Percentiles rank a stretch among this genome's conserved stretches.
phyloP scores from a whole-genome alignment of 2,329 filamentous ascomycete genomes.

The Penicillium janthinellum region DNA sequence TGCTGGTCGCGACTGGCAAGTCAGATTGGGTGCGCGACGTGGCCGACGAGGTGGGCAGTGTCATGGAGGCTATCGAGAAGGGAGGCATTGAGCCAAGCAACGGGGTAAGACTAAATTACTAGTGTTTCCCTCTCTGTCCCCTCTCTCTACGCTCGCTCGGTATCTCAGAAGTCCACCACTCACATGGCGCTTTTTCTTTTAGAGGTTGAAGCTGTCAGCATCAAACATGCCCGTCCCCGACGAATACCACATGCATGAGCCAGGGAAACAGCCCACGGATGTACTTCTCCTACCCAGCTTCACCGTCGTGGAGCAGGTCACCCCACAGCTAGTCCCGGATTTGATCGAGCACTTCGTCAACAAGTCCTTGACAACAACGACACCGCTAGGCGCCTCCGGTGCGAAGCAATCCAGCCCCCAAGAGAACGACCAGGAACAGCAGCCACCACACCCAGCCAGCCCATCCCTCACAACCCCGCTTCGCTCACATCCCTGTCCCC shows the following conservation, averaged over 20 bases:
- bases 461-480: slow-evolving; percentile 45
- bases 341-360: slow-evolving; percentile 73
- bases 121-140: background rate
- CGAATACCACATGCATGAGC: slow-evolving; percentile 59
- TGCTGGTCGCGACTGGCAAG: slow-evolving; percentile 94
- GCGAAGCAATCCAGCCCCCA: slow-evolving; percentile 6
- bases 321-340: slow-evolving; percentile 69
- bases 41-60: slow-evolving; percentile 79
- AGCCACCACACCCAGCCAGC: slow-evolving; percentile 25
- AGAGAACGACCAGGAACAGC: slow-evolving; percentile 18
- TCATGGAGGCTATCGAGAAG: slow-evolving; percentile 73
- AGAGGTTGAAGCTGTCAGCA: slow-evolving; percentile 88
- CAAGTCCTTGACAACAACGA: slow-evolving; percentile 71
- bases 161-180: slow-evolving; percentile 8
- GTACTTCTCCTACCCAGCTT: slow-evolving; percentile 85
- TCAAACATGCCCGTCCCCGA: slow-evolving; percentile 84
- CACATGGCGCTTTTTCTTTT: slow-evolving; percentile 1
- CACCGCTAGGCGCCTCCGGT: slow-evolving; percentile 56
- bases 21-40: slow-evolving; percentile 91
- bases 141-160: background rate
- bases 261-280: slow-evolving; percentile 67
- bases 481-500: slow-evolving; percentile 69
- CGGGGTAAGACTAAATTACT: slow-evolving; percentile 37
- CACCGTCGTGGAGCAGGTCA: slow-evolving; percentile 79
- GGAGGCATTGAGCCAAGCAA: slow-evolving; percentile 45